These are phyloP conservation scores for Colletotrichum sp. DNA, from an alignment of 2,329 filamentous ascomycete species.

Conservation along the genomic window DNA sequence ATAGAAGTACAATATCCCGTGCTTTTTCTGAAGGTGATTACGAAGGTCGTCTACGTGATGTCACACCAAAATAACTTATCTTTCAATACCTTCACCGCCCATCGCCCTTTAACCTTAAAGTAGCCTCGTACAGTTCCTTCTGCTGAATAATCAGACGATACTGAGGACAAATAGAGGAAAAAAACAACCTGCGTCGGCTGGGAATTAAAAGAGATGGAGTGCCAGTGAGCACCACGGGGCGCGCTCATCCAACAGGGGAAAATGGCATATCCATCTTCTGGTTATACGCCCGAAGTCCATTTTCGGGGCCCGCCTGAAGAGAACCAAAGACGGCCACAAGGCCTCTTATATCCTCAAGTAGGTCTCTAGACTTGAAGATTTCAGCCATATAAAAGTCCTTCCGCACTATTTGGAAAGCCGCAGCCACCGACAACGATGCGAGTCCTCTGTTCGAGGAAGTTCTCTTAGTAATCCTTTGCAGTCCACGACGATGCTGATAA, in stretches of 20 bases:
- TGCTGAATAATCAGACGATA: accelerated
- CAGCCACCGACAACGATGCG: neutral
- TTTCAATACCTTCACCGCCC: neutral
- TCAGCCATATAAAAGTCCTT: neutral
- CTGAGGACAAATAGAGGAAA: neutral
- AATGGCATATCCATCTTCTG: neutral
- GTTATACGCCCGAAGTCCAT: no score
- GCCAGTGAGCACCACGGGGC: neutral
- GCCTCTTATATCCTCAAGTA: neutral
- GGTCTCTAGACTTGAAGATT: neutral
- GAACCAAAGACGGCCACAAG: neutral
- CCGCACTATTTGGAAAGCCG: neutral
- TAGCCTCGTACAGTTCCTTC: accelerated
- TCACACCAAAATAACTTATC: accelerated
- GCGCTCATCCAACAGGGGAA: neutral
- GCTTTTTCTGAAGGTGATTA: neutral
- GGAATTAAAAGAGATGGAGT: neutral
- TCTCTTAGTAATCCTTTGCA: no score
- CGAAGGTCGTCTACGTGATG: accelerated
- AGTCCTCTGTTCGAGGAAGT: no score
- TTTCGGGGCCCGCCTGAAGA: no score
- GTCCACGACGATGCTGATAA: neutral
- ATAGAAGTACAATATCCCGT: no score
- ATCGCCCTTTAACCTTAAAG: neutral
- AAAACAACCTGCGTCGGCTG: accelerated